These are phyloP conservation scores for Dactylonectria macrodidyma DNA, from an alignment of 2,329 filamentous ascomycete species.

Conservation along the genomic window DNA sequence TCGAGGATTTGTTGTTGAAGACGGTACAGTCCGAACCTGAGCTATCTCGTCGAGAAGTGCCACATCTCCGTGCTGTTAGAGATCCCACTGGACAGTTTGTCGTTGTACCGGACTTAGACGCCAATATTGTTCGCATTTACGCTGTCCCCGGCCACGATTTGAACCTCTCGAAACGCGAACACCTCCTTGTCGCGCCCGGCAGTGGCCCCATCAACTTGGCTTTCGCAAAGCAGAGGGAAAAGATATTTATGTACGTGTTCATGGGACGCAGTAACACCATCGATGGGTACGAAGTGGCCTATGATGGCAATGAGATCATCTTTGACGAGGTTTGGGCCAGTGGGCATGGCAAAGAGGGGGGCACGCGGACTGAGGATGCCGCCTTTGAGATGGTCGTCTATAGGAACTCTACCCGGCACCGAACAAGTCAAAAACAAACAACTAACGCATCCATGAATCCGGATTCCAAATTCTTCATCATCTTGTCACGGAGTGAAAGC, in stretches of 20 bases:
- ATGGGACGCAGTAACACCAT: slow-evolving; percentile 73
- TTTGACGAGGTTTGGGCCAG: slow-evolving; percentile 64
- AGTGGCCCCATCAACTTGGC: slow-evolving; percentile 76
- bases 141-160: slow-evolving; percentile 60
- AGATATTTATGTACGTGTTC: slow-evolving; percentile 72
- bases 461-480: slow-evolving; percentile 73
- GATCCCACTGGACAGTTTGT: slow-evolving; percentile 77
- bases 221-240: slow-evolving; percentile 65
- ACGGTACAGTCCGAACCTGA: slow-evolving; percentile 56
- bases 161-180: slow-evolving; percentile 56
- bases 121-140: slow-evolving; percentile 73
- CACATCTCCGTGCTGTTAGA: slow-evolving; percentile 76
- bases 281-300: slow-evolving; percentile 69
- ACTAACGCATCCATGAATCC: slow-evolving; percentile 57
- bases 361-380: slow-evolving; percentile 58
- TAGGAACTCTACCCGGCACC: slow-evolving; percentile 55
- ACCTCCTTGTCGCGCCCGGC: slow-evolving; percentile 63
- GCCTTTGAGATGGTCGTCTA: slow-evolving; percentile 72
- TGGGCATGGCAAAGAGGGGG: slow-evolving; percentile 61
- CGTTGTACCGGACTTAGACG: slow-evolving; percentile 76
- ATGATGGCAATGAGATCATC: slow-evolving; percentile 59
- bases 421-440: slow-evolving; percentile 3
- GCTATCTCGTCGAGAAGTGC: slow-evolving; percentile 66
- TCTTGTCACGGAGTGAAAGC: slow-evolving; percentile 77
- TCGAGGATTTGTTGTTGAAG: slow-evolving; percentile 58